Conservation (phyloP, 2,329 filamentous ascomycete species). For the Trichoderma semiorbis region DNA sequence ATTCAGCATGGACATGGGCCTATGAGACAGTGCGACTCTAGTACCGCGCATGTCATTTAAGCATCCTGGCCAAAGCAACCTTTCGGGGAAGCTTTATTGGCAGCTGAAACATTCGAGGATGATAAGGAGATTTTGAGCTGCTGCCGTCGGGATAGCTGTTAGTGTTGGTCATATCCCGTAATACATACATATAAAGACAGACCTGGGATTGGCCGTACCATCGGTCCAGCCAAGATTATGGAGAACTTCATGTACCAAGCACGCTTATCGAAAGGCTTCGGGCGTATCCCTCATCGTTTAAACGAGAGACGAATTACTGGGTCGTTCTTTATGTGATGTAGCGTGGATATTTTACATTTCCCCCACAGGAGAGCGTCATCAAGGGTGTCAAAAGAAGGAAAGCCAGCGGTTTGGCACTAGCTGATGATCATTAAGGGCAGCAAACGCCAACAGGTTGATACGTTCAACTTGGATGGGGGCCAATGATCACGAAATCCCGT, state of each 20-base stretch:
- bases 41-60: conserved; percentile 7
- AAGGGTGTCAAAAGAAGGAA: neutral
- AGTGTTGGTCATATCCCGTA: neutral
- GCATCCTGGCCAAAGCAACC: neutral
- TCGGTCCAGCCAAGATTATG: neutral
- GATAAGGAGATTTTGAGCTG: conserved; percentile 10
- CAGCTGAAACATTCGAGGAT: conserved; percentile 8
- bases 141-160: neutral
- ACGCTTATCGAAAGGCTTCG: neutral
- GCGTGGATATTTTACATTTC: neutral
- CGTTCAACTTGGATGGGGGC: neutral
- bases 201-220: neutral
- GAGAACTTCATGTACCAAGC: neutral
- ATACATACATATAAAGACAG: neutral
- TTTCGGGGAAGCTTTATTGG: neutral
- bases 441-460: neutral
- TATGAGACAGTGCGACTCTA: conserved; percentile 11
- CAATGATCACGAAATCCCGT: neutral
- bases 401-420: neutral
- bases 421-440: neutral
- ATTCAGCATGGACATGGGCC: neutral
- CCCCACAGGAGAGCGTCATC: neutral
- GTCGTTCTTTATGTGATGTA: neutral
- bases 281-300: neutral
- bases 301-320: neutral